Base-by-base conservation (phyloP, 106 monocot species). In the Iris macrosiphon region DNA sequence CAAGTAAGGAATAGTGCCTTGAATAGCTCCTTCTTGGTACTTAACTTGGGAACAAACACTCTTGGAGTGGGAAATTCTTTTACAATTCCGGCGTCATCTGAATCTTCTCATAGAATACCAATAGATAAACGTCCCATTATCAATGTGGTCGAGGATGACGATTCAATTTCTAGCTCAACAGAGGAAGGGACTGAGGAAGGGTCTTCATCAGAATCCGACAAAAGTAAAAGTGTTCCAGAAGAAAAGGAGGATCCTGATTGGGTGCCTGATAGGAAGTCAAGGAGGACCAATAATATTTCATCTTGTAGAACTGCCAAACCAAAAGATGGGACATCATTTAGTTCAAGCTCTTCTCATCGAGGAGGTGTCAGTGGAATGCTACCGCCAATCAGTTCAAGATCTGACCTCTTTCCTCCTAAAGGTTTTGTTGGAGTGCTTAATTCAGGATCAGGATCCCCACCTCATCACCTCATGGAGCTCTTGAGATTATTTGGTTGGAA, bases 401-500 rank as follows among this genome's bases (percentile, higher is more conserved):
- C n/a, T n/a, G 41, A 41, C 16, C 27, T 33, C 52, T 3, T 14
- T 33, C 9, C n/a, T n/a, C n/a, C n/a, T n/a, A 32, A 12, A 19
- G 30, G 32, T 53, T 33, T 32, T 9, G 33, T 12, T 53, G 52
- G 52, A 16, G 41, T 58, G 37, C 19, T n/a, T 58, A 58, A 27
- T 26, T 37, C 42, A 7, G 15, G n/a, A 39, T 50, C 54, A 12
- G 48, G 34, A 45, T 15, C 61, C 2, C 80, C 80, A 4, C 79
- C 80, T 5, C 21, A 61, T 13, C 67, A 77, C 49, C 57, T 80
- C 7, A 66, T 73, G 38, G 55, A 33, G n/a, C 80, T 80, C 32
- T 69, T 86, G 66, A 18, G 31, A 9, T 41, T 67, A 52, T 76
- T 61, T 55, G 81, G 77, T 19, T 87, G 81, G 80, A 77, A 59